Evolutionary conservation across 306 rosid species (phyloP).

Genomic region (Chamaecrista fasciculata): DNA sequence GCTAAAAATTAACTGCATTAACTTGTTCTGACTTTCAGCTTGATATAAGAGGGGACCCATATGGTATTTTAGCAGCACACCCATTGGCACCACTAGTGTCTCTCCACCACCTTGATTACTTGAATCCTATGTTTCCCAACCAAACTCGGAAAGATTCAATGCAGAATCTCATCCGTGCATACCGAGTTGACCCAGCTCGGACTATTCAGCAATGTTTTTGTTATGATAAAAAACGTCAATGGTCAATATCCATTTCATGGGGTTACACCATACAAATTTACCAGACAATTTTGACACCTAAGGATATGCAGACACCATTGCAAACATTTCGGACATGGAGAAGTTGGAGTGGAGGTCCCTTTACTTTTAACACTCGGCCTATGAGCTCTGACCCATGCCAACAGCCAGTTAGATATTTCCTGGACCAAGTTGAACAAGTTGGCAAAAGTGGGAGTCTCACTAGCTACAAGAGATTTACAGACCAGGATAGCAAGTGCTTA

Average conservation of each 20-base stretch:
- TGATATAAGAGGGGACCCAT: slow-evolving; percentile 70
- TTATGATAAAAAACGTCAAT: slow-evolving; percentile 49
- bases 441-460: slow-evolving; percentile 52
- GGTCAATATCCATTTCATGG: slow-evolving; percentile 89
- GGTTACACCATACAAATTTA: slow-evolving; percentile 83
- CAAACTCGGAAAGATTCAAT: slow-evolving; percentile 47
- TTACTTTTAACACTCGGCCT: slow-evolving; percentile 75
- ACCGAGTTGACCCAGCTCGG: slow-evolving; percentile 61
- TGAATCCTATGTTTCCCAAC: slow-evolving; percentile 61
- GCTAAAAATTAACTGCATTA: slow-evolving; percentile 6
- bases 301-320: slow-evolving; percentile 60
- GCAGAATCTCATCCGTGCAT: slow-evolving; percentile 52
- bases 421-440: slow-evolving; percentile 44
- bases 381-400: slow-evolving; percentile 67
- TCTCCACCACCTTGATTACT: slow-evolving; percentile 75
- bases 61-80: slow-evolving; percentile 84
- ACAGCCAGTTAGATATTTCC: slow-evolving; percentile 50
- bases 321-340: slow-evolving; percentile 87
- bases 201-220: slow-evolving; percentile 73
- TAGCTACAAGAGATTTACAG: slow-evolving; percentile 42
- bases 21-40: slow-evolving; percentile 48
- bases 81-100: slow-evolving; percentile 83
- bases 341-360: slow-evolving; percentile 68
- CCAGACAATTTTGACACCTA: slow-evolving; percentile 46
- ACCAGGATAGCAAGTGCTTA: slow-evolving; percentile 37